These are phyloP conservation scores for Camellia lanceoleosa DNA, from an alignment of 148 eudicot species.

Conservation along the genomic window DNA sequence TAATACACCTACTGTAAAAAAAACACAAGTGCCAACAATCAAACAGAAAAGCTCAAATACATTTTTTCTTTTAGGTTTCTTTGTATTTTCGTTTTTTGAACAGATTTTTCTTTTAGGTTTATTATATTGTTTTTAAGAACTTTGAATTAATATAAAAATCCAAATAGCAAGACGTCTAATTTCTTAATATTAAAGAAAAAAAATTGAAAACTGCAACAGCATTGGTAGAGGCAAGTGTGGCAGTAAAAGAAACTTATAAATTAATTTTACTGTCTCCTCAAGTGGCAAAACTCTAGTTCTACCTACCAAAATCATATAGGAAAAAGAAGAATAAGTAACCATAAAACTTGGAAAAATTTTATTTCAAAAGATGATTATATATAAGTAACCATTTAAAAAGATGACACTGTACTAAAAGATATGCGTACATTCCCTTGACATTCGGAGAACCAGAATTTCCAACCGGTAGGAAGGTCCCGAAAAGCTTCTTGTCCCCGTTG, in stretches of 20 bases:
- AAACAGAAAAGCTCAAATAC: neutral
- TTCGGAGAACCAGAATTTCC: constrained; percentile 60
- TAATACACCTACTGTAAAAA: neutral
- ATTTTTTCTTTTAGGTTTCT: neutral
- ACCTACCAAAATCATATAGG: neutral
- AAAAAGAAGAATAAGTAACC: neutral
- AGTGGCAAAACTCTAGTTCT: neutral
- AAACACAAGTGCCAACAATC: neutral
- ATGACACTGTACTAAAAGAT: neutral
- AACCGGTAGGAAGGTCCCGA: constrained; percentile 81
- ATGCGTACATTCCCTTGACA: constrained; percentile 88
- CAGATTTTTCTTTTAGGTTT: neutral
- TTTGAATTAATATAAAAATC: neutral
- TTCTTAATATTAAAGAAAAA: neutral
- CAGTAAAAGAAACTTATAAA: neutral
- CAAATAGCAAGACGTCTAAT: neutral
- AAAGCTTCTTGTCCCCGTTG: constrained; percentile 92
- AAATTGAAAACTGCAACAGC: neutral
- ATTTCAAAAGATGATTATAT: neutral
- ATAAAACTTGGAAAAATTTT: neutral
- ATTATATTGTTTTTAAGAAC: neutral
- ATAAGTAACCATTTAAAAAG: neutral
- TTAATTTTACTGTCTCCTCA: neutral
- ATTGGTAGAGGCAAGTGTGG: neutral
- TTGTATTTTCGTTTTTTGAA: too few relatives aligned